Evolutionary conservation across 176 grass and related monocot species (phyloP).

Genomic region (Carex cristatella): DNA sequence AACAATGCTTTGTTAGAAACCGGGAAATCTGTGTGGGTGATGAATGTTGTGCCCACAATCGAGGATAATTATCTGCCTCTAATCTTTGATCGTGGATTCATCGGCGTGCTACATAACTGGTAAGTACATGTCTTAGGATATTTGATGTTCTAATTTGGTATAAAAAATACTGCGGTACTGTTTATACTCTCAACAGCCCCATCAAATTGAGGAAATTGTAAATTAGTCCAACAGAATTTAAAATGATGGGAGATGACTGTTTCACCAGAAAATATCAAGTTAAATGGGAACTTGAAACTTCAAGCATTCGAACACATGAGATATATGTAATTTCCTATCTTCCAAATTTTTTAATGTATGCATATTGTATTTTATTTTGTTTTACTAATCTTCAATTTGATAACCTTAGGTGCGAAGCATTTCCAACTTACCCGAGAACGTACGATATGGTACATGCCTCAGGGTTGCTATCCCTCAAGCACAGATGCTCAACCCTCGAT

Average conservation of each 20-base stretch:
- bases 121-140: constrained; percentile 18
- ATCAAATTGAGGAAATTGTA: background rate
- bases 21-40: constrained; percentile 83
- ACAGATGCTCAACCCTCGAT: constrained; percentile 68
- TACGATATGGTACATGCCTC: constrained; percentile 96
- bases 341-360: background rate
- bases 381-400: constrained; percentile 4
- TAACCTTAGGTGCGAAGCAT: constrained; percentile 83
- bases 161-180: background rate
- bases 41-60: constrained; percentile 87
- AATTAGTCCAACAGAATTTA: background rate
- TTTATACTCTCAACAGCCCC: background rate
- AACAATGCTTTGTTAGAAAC: constrained; percentile 88
- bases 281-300: background rate
- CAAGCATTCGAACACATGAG: background rate
- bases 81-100: constrained; percentile 80
- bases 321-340: background rate
- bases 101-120: constrained; percentile 91
- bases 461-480: constrained; percentile 74
- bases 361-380: background rate
- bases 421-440: constrained; percentile 88
- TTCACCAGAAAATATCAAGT: background rate
- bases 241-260: background rate
- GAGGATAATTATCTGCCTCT: constrained; percentile 62
- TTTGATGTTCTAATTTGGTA: background rate